phyloP scores from a whole-genome alignment of 108 stramenopile genomes.

The Phaeodactylum tricornutum region DNA sequence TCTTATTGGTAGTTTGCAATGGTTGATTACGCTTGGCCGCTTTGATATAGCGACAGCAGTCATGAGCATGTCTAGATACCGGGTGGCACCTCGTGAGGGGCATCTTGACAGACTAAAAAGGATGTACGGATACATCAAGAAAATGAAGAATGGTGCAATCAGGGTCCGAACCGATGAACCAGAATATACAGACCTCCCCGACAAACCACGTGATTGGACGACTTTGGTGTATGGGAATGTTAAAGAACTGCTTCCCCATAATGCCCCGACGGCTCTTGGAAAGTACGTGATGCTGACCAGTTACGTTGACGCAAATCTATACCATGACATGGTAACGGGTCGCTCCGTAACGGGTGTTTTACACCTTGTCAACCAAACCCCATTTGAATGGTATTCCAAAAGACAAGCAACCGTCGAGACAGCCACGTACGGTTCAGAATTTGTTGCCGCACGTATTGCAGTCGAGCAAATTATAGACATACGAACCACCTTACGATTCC shows the following conservation, averaged over 20 bases:
- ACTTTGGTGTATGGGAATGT: constrained; percentile 1
- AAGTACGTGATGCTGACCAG: constrained; percentile 3
- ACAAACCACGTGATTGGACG: background rate
- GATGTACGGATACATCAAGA: constrained; percentile 15
- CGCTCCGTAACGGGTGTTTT: constrained; percentile 14
- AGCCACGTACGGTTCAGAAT: constrained; percentile 19
- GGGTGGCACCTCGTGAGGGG: constrained; percentile 21
- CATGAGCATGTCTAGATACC: constrained; percentile 6
- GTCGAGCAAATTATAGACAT: constrained; percentile 17
- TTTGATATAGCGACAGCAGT: constrained; percentile 20
- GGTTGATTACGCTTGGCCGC: constrained; percentile 28
- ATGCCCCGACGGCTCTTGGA: constrained; percentile 14
- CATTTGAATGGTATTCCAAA: constrained; percentile 19
- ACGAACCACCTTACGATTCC: constrained; percentile 8
- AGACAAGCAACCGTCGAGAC: constrained; percentile 18
- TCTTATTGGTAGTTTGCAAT: constrained; percentile 20
- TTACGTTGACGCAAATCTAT: constrained; percentile 27
- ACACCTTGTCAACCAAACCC: constrained; percentile 20
- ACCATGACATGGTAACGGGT: constrained; percentile 8
- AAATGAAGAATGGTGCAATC: constrained; percentile 1
- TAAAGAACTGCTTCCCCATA: constrained; percentile 5
- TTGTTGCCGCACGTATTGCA: constrained; percentile 7
- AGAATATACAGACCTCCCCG: background rate
- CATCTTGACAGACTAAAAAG: constrained; percentile 19
- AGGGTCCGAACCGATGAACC: background rate